Percentiles rank a stretch among this genome's conserved stretches.
These are phyloP conservation scores for Cochlearia excelsa DNA, from an alignment of 345 rosid species.

Conservation along the genomic window DNA sequence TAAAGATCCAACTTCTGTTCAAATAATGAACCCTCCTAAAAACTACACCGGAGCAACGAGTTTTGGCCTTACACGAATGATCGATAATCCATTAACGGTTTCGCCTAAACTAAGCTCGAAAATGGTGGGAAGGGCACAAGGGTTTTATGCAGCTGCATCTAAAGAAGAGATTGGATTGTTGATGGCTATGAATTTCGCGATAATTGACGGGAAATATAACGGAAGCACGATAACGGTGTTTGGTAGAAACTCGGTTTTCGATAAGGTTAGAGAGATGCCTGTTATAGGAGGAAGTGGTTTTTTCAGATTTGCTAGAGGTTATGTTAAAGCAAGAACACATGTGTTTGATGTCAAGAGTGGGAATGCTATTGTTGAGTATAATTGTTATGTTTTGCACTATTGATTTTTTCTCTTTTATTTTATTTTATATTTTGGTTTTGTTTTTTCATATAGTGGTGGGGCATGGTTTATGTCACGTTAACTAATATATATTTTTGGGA, in stretches of 20 bases:
- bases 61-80: constrained; percentile 53
- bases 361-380: constrained; percentile 51
- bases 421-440: background rate
- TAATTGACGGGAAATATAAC: constrained; percentile 57
- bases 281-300: constrained; percentile 72
- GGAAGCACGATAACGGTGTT: constrained; percentile 63
- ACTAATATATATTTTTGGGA: no score
- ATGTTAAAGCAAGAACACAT: constrained; percentile 55
- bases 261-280: constrained; percentile 67
- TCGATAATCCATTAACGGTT: constrained; percentile 61
- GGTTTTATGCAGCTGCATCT: constrained; percentile 51
- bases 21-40: constrained; percentile 31
- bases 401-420: constrained; percentile 9
- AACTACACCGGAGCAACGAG: constrained; percentile 22
- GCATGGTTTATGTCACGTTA: background rate
- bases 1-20: constrained; percentile 42
- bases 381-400: constrained; percentile 50
- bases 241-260: constrained; percentile 53
- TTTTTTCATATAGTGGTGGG: constrained; percentile 9
- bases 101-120: constrained; percentile 52
- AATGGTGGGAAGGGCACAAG: constrained; percentile 71
- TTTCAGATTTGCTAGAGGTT: constrained; percentile 71
- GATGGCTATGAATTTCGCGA: constrained; percentile 66
- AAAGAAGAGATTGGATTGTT: constrained; percentile 53
- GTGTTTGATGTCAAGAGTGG: constrained; percentile 35